Evolutionary conservation across 768 basidiomycete genomes (phyloP).

Genomic region (Mrakia hoshinonis): DNA sequence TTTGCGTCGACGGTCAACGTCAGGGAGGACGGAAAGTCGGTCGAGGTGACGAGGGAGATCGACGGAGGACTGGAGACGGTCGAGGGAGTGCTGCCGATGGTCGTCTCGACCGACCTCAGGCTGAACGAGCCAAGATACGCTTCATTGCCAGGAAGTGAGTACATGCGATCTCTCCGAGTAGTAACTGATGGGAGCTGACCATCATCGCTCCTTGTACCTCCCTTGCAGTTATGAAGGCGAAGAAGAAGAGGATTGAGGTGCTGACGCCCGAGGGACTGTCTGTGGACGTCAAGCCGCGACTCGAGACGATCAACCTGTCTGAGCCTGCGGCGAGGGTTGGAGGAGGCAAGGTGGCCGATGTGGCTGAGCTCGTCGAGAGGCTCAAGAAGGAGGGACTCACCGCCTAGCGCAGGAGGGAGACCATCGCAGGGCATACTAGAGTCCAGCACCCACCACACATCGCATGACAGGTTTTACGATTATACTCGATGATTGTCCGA

Average conservation of each 20-base stretch:
- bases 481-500: no score
- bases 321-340: conserved; percentile 87
- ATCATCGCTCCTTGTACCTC: not conserved
- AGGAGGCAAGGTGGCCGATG: conserved; percentile 80
- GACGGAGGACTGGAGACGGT: conserved; percentile 88
- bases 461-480: no score
- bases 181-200: conserved; percentile 22
- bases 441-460: no score
- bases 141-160: conserved; percentile 52
- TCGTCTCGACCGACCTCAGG: conserved; percentile 90
- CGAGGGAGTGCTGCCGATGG: conserved; percentile 64
- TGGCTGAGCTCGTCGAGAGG: conserved; percentile 81
- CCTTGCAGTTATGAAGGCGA: conserved; percentile 50
- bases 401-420: no score
- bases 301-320: conserved; percentile 77
- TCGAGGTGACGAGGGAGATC: conserved; percentile 73
- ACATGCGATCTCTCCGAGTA: not conserved
- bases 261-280: conserved; percentile 62
- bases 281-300: conserved; percentile 68
- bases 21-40: conserved; percentile 53
- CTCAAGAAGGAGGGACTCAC: conserved; percentile 73
- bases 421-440: no score
- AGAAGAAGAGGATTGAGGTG: conserved; percentile 92
- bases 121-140: conserved; percentile 83
- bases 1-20: conserved; percentile 81